A percentile compares a stretch with the other conserved stretches of the same genome.
These are phyloP conservation scores for Cyphellophora europaea DNA, from an alignment of 2,329 filamentous ascomycete species.

Conservation along the genomic window DNA sequence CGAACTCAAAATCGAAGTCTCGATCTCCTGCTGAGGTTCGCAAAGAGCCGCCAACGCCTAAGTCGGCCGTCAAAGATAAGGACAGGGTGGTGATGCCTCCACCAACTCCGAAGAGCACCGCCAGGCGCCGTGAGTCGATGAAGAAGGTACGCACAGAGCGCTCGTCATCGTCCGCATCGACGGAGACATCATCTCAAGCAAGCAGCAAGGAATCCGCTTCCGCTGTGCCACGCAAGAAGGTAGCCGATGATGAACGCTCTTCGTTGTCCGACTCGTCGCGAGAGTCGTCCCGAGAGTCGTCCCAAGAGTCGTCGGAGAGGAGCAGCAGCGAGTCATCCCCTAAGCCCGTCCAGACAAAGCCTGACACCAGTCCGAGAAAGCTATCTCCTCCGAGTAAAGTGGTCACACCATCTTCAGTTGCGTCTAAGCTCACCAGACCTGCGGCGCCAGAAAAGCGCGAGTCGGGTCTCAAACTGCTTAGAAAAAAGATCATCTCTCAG, in stretches of 20 bases:
- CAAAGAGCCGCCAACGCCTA: too few species aligned
- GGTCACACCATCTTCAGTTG: not conserved
- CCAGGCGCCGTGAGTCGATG: not conserved
- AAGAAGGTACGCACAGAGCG: not conserved
- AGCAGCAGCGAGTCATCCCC: too few species aligned
- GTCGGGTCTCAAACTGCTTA: not conserved
- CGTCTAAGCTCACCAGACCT: too few species aligned
- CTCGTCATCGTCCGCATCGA: not conserved
- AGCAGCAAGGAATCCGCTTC: not conserved
- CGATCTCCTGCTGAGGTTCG: not conserved
- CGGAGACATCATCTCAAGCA: not conserved
- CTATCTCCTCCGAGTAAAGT: not conserved
- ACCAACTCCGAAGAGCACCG: not conserved
- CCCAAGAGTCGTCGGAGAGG: too few species aligned
- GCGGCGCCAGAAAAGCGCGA: not conserved
- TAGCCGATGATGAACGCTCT: too few species aligned
- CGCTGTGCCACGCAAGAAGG: not conserved
- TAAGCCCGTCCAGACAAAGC: too few species aligned
- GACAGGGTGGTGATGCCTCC: not conserved
- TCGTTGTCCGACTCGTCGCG: too few species aligned
- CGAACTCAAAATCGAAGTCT: not conserved
- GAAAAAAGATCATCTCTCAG: not conserved
- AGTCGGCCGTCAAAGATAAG: too few species aligned
- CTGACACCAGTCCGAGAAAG: too few species aligned
- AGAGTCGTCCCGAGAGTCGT: too few species aligned